Evolutionary conservation across 2,329 filamentous ascomycete genomes (phyloP).

Genomic region (Thielaviopsis populi): DNA sequence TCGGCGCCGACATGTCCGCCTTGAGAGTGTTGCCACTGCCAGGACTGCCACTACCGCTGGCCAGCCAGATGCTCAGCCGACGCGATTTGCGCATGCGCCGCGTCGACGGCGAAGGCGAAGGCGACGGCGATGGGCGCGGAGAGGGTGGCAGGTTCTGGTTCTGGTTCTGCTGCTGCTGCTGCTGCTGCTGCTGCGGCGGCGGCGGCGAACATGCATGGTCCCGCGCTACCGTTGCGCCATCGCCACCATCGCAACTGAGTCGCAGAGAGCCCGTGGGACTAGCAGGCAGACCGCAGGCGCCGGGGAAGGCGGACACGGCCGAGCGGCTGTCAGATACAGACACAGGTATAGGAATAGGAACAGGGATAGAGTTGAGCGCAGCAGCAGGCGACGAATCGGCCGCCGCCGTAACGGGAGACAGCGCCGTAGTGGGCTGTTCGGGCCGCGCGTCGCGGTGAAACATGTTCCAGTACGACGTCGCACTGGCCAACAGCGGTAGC

Average conservation of each 20-base stretch:
- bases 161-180: not conserved
- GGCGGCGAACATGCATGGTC: not conserved
- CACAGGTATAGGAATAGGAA: not conserved
- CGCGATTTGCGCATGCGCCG: not conserved
- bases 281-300: not conserved
- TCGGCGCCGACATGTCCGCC: not conserved
- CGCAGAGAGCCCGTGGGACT: not conserved
- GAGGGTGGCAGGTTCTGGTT: conserved; percentile 1
- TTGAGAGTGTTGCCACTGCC: not conserved
- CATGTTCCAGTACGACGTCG: conserved; percentile 1
- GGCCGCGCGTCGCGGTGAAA: conserved; percentile 6
- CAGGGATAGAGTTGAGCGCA: not conserved
- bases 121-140: not conserved
- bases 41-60: not conserved
- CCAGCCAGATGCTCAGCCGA: conserved; percentile 2
- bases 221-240: not conserved
- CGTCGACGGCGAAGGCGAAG: not conserved
- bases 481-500: not conserved
- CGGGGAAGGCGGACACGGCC: not conserved
- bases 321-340: not conserved
- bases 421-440: conserved; percentile 3
- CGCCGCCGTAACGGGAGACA: not conserved
- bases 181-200: not conserved
- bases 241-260: not conserved
- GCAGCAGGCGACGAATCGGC: not conserved